Percentiles rank a stretch among this genome's conserved stretches.
Evolutionary conservation across 2,329 filamentous ascomycete genomes (phyloP).

Genomic region (Xylariaceae sp.): DNA sequence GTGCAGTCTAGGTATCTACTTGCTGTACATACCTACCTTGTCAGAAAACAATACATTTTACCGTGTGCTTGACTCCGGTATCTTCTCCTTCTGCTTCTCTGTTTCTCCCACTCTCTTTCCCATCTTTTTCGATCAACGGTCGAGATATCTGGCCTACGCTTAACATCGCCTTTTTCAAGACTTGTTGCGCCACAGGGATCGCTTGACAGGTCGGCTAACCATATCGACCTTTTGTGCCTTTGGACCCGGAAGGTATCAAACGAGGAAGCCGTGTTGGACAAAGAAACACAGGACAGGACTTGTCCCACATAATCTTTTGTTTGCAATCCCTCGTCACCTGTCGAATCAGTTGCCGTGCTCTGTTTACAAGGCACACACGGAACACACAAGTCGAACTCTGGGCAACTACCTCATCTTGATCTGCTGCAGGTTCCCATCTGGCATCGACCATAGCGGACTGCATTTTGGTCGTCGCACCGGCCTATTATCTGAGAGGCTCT

Average conservation of each 20-base stretch:
- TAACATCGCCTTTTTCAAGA: no score
- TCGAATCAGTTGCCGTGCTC: neutral
- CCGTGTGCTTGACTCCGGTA: neutral
- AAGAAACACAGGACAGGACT: neutral
- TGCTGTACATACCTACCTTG: neutral
- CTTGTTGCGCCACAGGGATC: no score
- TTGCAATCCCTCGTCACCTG: neutral
- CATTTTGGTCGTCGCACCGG: slow-evolving; percentile 34
- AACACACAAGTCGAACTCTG: no score
- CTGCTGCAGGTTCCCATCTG: slow-evolving; percentile 45
- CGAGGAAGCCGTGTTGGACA: neutral
- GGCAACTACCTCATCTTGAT: neutral
- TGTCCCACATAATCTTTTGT: neutral
- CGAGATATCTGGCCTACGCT: no score
- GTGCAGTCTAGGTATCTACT: neutral
- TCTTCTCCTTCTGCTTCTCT: no score
- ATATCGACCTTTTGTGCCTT: neutral
- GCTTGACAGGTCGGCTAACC: neutral
- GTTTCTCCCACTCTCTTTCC: no score
- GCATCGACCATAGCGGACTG: slow-evolving; percentile 43
- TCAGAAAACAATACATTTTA: neutral
- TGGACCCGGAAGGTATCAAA: neutral
- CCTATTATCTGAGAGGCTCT: slow-evolving; percentile 25
- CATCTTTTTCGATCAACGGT: no score
- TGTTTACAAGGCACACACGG: neutral